Evolutionary conservation across 345 rosid species (phyloP).

Genomic region (Geranium brycei): DNA sequence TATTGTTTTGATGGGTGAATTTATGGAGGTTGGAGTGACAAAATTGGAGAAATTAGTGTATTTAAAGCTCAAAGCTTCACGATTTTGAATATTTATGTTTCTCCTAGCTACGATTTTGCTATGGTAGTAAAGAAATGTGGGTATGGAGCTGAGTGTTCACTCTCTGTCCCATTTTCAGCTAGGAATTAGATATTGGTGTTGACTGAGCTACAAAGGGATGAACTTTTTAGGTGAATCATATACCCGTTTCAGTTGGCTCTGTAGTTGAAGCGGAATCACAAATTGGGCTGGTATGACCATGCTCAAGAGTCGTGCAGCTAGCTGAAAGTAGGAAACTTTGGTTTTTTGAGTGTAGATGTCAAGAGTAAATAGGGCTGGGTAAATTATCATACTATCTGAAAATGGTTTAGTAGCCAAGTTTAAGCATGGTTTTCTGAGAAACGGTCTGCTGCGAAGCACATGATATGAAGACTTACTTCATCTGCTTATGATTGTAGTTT

Average conservation of each 20-base stretch:
- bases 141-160: too few species aligned
- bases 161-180: too few species aligned
- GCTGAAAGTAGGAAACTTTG: neutral
- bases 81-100: neutral
- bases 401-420: neutral
- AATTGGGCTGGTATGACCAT: too few species aligned
- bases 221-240: too few species aligned
- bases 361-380: neutral
- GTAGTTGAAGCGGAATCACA: too few species aligned
- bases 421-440: too few species aligned
- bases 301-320: too few species aligned
- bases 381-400: neutral
- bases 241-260: too few species aligned
- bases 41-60: neutral
- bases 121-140: too few species aligned
- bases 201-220: too few species aligned
- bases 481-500: neutral
- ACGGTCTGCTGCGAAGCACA: neutral
- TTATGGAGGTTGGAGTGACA: neutral
- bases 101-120: neutral
- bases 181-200: too few species aligned
- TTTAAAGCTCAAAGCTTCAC: neutral
- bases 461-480: neutral
- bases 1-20: too few species aligned
- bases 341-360: neutral